Percentiles rank a stretch among this genome's conserved stretches.
These are phyloP conservation scores for Basipetospora chlamydospora DNA, from an alignment of 2,329 filamentous ascomycete species.

Conservation along the genomic window DNA sequence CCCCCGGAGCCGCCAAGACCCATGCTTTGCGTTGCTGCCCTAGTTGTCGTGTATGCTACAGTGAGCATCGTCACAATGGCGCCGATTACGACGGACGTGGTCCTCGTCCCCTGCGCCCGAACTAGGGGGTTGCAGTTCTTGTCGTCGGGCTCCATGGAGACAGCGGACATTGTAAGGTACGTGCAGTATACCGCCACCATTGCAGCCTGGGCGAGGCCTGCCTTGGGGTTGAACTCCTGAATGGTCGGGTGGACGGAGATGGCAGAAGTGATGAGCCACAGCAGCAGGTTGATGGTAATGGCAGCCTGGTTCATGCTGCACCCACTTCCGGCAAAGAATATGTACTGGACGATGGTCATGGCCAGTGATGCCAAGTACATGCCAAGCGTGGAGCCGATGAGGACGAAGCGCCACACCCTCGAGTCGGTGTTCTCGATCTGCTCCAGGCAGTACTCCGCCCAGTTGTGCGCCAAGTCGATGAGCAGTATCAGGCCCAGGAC, in stretches of 20 bases:
- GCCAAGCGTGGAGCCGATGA: constrained; percentile 81
- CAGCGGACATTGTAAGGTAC: constrained; percentile 93
- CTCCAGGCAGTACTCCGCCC: constrained; percentile 89
- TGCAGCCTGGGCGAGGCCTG: constrained; percentile 88
- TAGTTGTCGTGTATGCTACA: constrained; percentile 92
- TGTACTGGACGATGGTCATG: constrained; percentile 94
- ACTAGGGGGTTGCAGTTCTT: constrained; percentile 87
- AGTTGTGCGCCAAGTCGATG: constrained; percentile 89
- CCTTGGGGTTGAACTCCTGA: constrained; percentile 84
- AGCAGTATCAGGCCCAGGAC: constrained; percentile 82
- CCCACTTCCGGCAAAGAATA: constrained; percentile 72
- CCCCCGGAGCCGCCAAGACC: constrained; percentile 47
- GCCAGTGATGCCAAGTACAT: constrained; percentile 87
- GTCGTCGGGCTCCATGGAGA: constrained; percentile 95
- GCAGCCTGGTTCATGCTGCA: constrained; percentile 96
- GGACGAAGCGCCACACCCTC: constrained; percentile 64
- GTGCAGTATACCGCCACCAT: constrained; percentile 98
- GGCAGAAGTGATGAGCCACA: constrained; percentile 66
- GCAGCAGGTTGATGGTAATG: constrained; percentile 82
- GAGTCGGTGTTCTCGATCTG: constrained; percentile 89
- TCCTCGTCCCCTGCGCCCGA: constrained; percentile 71
- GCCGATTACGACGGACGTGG: constrained; percentile 79
- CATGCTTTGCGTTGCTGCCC: constrained; percentile 81
- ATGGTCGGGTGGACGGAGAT: constrained; percentile 76
- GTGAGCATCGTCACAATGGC: constrained; percentile 94